Base-by-base conservation (phyloP, 225 moss, liverwort and hornwort genomes). In the Asterella californica region DNA sequence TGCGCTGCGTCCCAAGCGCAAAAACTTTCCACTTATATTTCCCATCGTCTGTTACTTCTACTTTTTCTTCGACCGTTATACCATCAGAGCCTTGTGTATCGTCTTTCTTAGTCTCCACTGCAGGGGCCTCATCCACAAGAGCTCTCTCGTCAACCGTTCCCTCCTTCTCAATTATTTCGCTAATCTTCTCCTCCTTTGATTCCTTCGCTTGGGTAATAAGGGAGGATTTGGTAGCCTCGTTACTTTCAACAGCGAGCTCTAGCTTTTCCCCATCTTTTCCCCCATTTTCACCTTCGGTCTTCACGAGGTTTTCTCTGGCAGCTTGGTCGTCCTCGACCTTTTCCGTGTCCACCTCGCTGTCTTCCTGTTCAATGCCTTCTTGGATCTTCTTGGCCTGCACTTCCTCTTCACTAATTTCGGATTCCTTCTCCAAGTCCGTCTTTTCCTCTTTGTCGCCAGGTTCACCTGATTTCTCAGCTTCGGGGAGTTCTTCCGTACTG, bases 151-250 rank as follows among this genome's bases (percentile, higher is more conserved):
- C 81, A 0, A 84, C 63, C 33, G 80, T 74, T 33, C 84, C 87
- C 19, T 77, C 84, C 17, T 77, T 81, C 80, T 83, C 79, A 30
- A 85, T 83, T 38, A 81, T 83, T 42, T 82, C 82, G 78, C 78
- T 84, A 25, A 88, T 81, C 78, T 85, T 87, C 69, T 92, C 92
- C 81, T 94, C 90, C 84, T 88, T 88, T 2, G 94, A 92, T 79
- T 94, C 90, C 81, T 88, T 83, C 54, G 82, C 84, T 81, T 92
- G 92, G 10, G 94, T 88, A n/a, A 90, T 85, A 60, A 94, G 89
- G 60, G 71, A 79, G 24, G 89, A 87, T 25, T 78, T 64, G 12
- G 82, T 65, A 27, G 79, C 72, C 69, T 90, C 85, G 54, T 87
- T 81, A 36, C 70, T 87, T 78, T 96, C 96, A 4, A 90, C 82